Percentiles rank a stretch among this genome's conserved stretches.
Conservation (phyloP, 2,329 filamentous ascomycete species). For the Cercospora beticola region DNA sequence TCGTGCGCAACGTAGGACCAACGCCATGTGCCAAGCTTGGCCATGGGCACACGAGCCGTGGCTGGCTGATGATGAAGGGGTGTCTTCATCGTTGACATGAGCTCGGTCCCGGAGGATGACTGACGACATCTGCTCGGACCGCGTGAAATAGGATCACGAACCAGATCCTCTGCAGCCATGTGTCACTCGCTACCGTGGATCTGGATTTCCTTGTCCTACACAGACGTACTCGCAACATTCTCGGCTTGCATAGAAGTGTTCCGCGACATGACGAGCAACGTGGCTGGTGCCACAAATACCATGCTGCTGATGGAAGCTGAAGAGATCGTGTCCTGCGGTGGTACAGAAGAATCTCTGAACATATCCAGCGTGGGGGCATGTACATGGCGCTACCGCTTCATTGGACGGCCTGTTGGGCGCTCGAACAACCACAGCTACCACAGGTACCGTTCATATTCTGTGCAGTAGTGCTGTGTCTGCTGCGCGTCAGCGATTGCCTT, state of each 20-base stretch:
- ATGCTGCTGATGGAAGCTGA: neutral
- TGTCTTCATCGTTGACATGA: neutral
- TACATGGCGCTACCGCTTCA: neutral
- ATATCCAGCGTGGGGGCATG: neutral
- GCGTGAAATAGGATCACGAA: slow-evolving; percentile 6
- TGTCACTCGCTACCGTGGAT: slow-evolving; percentile 7
- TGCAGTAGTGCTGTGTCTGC: neutral
- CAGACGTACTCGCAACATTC: neutral
- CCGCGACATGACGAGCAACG: neutral
- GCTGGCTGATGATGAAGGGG: neutral
- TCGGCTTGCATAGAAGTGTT: neutral
- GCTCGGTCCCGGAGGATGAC: slow-evolving; percentile 1
- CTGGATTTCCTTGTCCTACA: neutral
- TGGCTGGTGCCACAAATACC: neutral
- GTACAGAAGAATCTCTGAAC: neutral
- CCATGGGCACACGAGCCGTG: neutral
- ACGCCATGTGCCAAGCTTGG: slow-evolving; percentile 4
- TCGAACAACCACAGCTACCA: neutral
- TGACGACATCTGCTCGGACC: slow-evolving; percentile 9
- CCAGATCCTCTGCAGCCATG: slow-evolving; percentile 7
- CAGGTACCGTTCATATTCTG: neutral
- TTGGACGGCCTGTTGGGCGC: neutral
- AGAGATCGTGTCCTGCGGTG: neutral
- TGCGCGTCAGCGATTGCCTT: neutral
- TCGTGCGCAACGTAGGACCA: slow-evolving; percentile 1